Base-by-base conservation (phyloP, 768 basidiomycete species). In the Russula sp. region DNA sequence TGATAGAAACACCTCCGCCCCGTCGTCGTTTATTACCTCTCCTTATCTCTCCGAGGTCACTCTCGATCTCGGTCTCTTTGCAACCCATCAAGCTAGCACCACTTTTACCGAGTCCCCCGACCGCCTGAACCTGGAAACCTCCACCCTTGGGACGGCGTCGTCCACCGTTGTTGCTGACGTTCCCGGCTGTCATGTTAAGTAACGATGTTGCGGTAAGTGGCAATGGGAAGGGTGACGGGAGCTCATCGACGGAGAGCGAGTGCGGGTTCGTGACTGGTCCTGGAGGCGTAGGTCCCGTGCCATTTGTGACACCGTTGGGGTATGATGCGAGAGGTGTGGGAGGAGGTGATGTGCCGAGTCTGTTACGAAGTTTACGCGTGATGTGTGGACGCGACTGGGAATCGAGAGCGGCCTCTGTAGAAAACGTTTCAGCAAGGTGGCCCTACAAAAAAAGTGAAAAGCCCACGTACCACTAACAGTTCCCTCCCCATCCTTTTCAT, bases 401-500 rank as follows among this genome's bases (percentile, higher is more conserved):
- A 72, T 93, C 91, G 46, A 92, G 78, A 5, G 84, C 81, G 28
- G 86, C 82, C 70, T 93, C 90, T 90, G 53, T 55, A 24, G 34
- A 56, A n/a, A 50, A 24, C 54, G 42, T 44, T 57, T 59, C 50
- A 22, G 49, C 42, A 22, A 24, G 57, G 32, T 30, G 26, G n/a
- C n/a, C 26, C 32, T 51, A 40, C 26, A 16, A 28, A 46, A 40
- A 57, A 18, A 55, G 24, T n/a, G 51, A 44, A n/a, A 52, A 57
- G 53, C 44, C 59, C 34, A 77, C 82, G 61, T 54, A 86, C 84
- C 88, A 59, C 85, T 86, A 48, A 83, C 80, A 18, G 84, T 86
- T n/a, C 89, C 90, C 69, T 94, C 92, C 65, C 90, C 89, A 64
- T 93, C 92, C 72, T 92, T 93, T 77, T 94, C 92, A 66, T 94